Evolutionary conservation across 208 protist species (phyloP).

Genomic region (Polymyxa betae): DNA sequence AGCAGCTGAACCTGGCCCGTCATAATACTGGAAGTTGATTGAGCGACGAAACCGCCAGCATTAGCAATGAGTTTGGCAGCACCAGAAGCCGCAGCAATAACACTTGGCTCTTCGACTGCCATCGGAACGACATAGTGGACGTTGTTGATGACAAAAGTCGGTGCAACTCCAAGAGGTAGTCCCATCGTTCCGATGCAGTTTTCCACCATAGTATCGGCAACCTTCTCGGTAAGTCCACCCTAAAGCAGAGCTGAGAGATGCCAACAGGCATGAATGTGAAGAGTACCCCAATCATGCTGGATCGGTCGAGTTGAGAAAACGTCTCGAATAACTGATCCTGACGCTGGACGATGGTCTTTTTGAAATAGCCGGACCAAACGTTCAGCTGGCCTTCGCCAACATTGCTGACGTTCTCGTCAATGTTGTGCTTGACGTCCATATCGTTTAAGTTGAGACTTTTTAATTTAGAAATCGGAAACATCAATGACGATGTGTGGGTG

Average conservation of each 20-base stretch:
- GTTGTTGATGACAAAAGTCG: constrained; percentile 68
- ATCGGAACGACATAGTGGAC: constrained; percentile 64
- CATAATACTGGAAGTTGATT: constrained; percentile 50
- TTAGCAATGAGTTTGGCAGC: constrained; percentile 50
- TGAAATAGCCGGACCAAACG: constrained; percentile 50
- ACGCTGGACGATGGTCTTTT: neutral
- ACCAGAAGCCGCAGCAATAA: constrained; percentile 64
- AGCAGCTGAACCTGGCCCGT: constrained; percentile 40
- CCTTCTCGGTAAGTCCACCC: neutral
- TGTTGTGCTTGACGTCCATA: too few relatives aligned
- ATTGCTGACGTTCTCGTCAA: too few relatives aligned
- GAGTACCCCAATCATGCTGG: neutral
- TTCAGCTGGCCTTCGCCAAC: neutral
- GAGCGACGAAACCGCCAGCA: neutral
- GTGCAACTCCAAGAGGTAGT: constrained; percentile 63
- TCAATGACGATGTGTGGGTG: too few relatives aligned
- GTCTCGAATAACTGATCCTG: constrained; percentile 13
- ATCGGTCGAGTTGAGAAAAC: neutral
- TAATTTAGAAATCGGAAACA: too few relatives aligned
- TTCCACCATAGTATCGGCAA: constrained; percentile 67
- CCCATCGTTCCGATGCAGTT: constrained; percentile 64
- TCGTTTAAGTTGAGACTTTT: too few relatives aligned
- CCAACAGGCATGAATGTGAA: too few relatives aligned
- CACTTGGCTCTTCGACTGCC: constrained; percentile 69
- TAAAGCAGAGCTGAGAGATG: neutral